Percentiles rank a stretch among this genome's conserved stretches.
phyloP scores from a whole-genome alignment of 345 rosid genomes.

The Brassica incana region DNA sequence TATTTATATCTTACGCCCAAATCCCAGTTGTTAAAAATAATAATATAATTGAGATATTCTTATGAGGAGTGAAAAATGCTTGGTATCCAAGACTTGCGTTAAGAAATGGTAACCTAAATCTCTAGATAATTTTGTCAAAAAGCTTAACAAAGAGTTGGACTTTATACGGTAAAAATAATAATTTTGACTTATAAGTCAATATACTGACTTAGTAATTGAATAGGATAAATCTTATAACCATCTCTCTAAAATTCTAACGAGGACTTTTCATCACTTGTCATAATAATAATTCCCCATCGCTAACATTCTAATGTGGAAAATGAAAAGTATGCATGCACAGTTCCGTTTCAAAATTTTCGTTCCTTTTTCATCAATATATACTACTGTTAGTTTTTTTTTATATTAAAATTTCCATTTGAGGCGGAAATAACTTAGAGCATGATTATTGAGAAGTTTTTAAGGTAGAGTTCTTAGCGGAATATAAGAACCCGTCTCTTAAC shows the following conservation, averaged over 20 bases:
- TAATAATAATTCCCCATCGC: background rate
- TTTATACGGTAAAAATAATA: background rate
- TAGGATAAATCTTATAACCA: background rate
- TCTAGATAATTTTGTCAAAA: background rate
- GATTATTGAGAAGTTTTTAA: too few relatives aligned
- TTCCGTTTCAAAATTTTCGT: slow-evolving; percentile 10
- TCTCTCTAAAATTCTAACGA: background rate
- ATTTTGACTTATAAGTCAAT: slow-evolving; percentile 12
- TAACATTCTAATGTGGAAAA: slow-evolving; percentile 4
- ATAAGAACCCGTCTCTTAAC: too few relatives aligned
- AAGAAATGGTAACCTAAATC: background rate
- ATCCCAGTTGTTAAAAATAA: background rate
- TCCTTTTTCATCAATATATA: background rate
- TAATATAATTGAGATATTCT: background rate
- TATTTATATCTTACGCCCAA: background rate
- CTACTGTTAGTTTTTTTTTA: background rate
- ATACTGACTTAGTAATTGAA: background rate
- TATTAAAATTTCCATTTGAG: too few relatives aligned
- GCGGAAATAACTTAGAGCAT: too few relatives aligned
- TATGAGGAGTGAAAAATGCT: background rate
- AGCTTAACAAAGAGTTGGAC: slow-evolving; percentile 2
- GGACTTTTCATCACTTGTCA: slow-evolving; percentile 5
- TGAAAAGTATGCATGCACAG: slow-evolving; percentile 19
- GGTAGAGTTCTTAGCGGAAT: too few relatives aligned
- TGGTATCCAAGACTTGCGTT: background rate